phyloP scores from a whole-genome alignment of 2,329 filamentous ascomycete species.

The Didymella pomorum region DNA sequence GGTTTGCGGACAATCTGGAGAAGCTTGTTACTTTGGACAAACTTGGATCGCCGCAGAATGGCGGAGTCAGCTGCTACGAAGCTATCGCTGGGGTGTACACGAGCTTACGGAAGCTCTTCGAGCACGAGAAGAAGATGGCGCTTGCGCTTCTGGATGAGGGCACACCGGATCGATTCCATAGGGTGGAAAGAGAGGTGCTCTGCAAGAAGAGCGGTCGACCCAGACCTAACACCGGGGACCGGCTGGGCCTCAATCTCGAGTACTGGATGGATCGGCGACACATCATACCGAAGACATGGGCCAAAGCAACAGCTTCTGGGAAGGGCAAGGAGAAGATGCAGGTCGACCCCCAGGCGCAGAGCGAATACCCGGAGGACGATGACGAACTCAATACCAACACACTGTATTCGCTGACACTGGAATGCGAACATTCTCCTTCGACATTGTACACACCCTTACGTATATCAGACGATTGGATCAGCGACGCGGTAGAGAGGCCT shows the following conservation, averaged over 20 bases:
- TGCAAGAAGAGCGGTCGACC: slow-evolving; percentile 76
- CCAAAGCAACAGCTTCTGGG: slow-evolving; percentile 43
- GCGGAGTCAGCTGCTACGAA: slow-evolving; percentile 74
- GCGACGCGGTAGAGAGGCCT: slow-evolving; percentile 69
- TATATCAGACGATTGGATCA: slow-evolving; percentile 78
- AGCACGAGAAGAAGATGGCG: slow-evolving; percentile 68
- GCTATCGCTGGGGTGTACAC: slow-evolving; percentile 77
- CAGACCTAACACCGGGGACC: slow-evolving; percentile 71
- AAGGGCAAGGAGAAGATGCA: slow-evolving; percentile 52
- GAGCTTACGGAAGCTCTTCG: slow-evolving; percentile 73
- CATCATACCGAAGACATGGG: slow-evolving; percentile 43
- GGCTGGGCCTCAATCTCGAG: slow-evolving; percentile 74
- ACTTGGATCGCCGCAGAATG: slow-evolving; percentile 69
- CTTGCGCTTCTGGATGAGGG: slow-evolving; percentile 40
- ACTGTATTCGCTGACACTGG: slow-evolving; percentile 74
- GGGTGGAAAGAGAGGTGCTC: slow-evolving; percentile 66
- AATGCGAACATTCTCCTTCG: slow-evolving; percentile 63
- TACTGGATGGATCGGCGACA: slow-evolving; percentile 76
- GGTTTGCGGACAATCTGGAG: slow-evolving; percentile 76
- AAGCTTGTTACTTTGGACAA: slow-evolving; percentile 74
- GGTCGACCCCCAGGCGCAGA: slow-evolving; percentile 34
- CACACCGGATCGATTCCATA: slow-evolving; percentile 56
- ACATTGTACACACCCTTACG: slow-evolving; percentile 68
- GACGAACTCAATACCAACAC: slow-evolving; percentile 53
- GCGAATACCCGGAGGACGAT: slow-evolving; percentile 40